A percentile compares a stretch with the other conserved stretches of the same genome.
phyloP scores from a whole-genome alignment of 2,329 filamentous ascomycete species.

The Diaporthe caulivora region DNA sequence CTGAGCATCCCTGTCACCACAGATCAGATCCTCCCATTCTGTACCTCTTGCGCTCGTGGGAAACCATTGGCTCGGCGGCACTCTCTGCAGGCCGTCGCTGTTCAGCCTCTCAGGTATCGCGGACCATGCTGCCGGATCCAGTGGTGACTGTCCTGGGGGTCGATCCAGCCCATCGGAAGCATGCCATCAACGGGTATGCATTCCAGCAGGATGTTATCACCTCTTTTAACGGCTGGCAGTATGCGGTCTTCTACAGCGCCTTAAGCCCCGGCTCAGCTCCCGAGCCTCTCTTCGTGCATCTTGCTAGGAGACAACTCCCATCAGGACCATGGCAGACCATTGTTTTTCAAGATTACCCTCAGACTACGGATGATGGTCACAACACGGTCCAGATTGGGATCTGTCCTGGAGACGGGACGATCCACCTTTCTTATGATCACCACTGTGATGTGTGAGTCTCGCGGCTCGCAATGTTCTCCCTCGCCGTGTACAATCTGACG shows the following conservation, averaged over 20 bases:
- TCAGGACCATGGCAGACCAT: slow-evolving; percentile 58
- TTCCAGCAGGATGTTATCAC: slow-evolving; percentile 63
- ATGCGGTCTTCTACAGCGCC: slow-evolving; percentile 58
- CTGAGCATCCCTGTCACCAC: slow-evolving; percentile 2
- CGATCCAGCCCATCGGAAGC: slow-evolving; percentile 52
- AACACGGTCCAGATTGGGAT: slow-evolving; percentile 66
- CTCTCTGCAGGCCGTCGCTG: not conserved
- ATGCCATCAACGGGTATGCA: slow-evolving; percentile 59
- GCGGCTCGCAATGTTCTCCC: not conserved
- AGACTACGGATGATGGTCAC: slow-evolving; percentile 63
- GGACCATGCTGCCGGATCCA: slow-evolving; percentile 46
- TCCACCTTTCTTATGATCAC: slow-evolving; percentile 66
- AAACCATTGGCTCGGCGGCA: slow-evolving; percentile 21
- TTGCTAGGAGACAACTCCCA: slow-evolving; percentile 58
- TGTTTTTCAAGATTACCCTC: slow-evolving; percentile 61
- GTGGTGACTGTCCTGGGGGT: slow-evolving; percentile 49
- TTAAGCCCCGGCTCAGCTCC: slow-evolving; percentile 36
- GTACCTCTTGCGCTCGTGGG: not conserved
- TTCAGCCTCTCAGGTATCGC: slow-evolving; percentile 35
- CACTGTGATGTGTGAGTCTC: slow-evolving; percentile 55
- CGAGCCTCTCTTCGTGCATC: slow-evolving; percentile 57
- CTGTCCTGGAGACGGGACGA: slow-evolving; percentile 62
- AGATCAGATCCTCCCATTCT: not conserved
- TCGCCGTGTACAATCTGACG: not conserved
- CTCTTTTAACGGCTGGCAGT: slow-evolving; percentile 62